phyloP scores from a whole-genome alignment of 2,329 filamentous ascomycete species.

The Fusarium sambucinum region DNA sequence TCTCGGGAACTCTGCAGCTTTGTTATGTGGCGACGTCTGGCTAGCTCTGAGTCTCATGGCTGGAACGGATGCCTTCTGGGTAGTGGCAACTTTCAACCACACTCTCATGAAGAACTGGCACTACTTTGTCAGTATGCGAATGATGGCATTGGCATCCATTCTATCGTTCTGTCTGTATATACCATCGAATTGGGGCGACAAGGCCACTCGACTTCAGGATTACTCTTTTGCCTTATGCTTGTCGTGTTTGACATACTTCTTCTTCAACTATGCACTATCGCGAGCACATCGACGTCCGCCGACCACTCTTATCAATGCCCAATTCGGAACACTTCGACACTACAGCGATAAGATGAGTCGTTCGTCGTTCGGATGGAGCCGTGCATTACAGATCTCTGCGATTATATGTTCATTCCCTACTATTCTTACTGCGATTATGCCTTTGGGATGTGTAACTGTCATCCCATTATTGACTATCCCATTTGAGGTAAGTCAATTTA shows the following conservation, averaged over 20 bases:
- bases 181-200: background rate
- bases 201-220: fast-evolving
- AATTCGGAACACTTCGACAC: background rate
- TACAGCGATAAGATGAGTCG: constrained; percentile 1
- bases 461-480: background rate
- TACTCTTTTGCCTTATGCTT: background rate
- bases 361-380: background rate
- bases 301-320: background rate
- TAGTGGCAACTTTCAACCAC: background rate
- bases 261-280: background rate
- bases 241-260: background rate
- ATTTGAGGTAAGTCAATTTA: background rate
- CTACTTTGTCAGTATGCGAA: background rate
- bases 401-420: background rate
- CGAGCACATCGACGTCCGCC: background rate
- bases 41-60: background rate
- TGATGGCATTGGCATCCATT: background rate
- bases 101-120: constrained; percentile 2
- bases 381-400: background rate
- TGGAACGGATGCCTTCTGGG: background rate
- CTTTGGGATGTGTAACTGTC: background rate
- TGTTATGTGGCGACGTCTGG: background rate
- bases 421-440: background rate
- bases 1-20: fast-evolving
- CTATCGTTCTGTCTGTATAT: background rate